Percentiles rank a stretch among this genome's conserved stretches.
Conservation (phyloP, 345 rosid genomes). For the Ceriops tagal region DNA sequence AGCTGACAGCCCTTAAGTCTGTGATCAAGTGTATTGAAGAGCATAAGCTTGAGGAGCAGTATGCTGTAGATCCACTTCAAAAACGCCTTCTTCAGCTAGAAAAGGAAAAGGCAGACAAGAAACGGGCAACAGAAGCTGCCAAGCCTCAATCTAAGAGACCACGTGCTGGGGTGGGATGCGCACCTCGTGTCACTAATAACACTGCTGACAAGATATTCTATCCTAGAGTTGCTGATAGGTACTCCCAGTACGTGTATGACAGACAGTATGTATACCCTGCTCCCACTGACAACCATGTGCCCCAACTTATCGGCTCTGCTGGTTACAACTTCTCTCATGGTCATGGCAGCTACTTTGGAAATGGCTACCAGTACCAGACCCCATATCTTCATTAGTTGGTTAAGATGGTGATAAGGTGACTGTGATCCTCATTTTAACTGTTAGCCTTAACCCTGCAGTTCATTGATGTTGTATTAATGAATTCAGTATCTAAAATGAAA, state of each 20-base stretch:
- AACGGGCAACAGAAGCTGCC: conserved; percentile 70
- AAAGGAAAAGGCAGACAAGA: conserved; percentile 93
- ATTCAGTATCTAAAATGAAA: conserved; percentile 43
- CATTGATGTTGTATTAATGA: conserved; percentile 56
- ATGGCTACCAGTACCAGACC: conserved; percentile 88
- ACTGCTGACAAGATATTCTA: conserved; percentile 55
- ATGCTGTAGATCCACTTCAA: conserved; percentile 67
- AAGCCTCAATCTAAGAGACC: conserved; percentile 96
- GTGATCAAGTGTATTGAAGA: conserved; percentile 93
- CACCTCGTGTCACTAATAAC: conserved; percentile 46
- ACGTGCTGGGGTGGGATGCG: conserved; percentile 65
- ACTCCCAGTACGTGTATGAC: conserved; percentile 73
- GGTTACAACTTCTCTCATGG: conserved; percentile 65
- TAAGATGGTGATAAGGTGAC: conserved; percentile 44
- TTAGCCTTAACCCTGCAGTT: conserved; percentile 52
- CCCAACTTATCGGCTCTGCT: conserved; percentile 48
- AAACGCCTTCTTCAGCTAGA: conserved; percentile 70
- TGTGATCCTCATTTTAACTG: conserved; percentile 57
- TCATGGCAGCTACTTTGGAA: conserved; percentile 89
- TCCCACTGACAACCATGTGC: conserved; percentile 61
- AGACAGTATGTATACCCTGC: conserved; percentile 62
- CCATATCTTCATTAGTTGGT: conserved; percentile 68
- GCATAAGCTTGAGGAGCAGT: conserved; percentile 84
- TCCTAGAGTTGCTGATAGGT: conserved; percentile 66
- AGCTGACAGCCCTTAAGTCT: conserved; percentile 74